Base-by-base conservation (phyloP, 768 basidiomycete genomes). In the Porpolomopsis calyptriformis region DNA sequence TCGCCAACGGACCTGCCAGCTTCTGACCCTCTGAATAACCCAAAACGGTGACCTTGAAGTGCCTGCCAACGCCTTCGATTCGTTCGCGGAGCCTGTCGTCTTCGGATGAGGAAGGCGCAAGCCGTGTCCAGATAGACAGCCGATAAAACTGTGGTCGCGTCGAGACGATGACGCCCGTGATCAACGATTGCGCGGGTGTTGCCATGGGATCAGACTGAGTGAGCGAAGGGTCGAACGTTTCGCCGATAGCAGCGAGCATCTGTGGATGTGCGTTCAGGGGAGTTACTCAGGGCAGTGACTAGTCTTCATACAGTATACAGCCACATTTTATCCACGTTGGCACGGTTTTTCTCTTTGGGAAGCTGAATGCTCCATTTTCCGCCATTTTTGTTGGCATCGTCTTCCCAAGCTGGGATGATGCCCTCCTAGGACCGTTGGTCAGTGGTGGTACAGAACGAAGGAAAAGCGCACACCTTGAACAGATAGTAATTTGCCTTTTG, bases 171-270 rank as follows among this genome's bases (percentile, higher is more conserved):
- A 96, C 92, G 41, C 92, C 92, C 0, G 93, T 97, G 54, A 85
- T 82, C 53, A 89, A 69, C 29, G 82, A 80, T 52, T 72, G 70
- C 6, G 69, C 68, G 33, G 67, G 70, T 14, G 63, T 63, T 51
- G 52, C 73, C 51, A 61, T 61, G 16, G 56, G 64, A 53, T 69
- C 75, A 38, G 65, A 57, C 48, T 60, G 59, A 19, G 80, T 73
- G 40, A 88, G 74, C 45, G 81, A 77, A 12, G 93, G 90, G 64
- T 98, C 96, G 62, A 96, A 97, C 0, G 92, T 99, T 68, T 99
- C 96, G 44, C 96, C 96, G 53, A 99, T 99, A 37, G 94, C 96
- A 49, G 96, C 96, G 48, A 99, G 80, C 94, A 98, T 97, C 96
- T 98, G 35, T n/a, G 37, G 18, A 34, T 12, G 33, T 22, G 48